These are phyloP conservation scores for Rhizopogon vesiculosus DNA, from an alignment of 768 basidiomycete genomes.

Conservation along the genomic window DNA sequence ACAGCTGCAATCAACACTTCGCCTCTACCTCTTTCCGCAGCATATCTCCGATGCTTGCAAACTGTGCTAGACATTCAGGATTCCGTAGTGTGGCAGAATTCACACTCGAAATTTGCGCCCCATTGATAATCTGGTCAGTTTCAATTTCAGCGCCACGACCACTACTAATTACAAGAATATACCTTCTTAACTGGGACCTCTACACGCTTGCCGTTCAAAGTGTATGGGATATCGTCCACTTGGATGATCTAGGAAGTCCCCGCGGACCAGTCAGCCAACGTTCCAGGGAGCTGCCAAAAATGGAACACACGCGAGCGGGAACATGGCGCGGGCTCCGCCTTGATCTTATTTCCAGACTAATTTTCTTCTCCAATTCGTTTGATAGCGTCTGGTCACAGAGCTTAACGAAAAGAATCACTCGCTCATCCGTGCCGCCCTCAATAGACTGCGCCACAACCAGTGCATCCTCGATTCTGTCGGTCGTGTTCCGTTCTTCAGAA, in stretches of 20 bases:
- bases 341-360: slow-evolving; percentile 57
- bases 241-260: slow-evolving; percentile 53
- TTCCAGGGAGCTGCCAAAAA: slow-evolving; percentile 10
- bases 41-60: slow-evolving; percentile 46
- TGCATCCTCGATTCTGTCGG: slow-evolving; percentile 50
- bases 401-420: slow-evolving; percentile 74
- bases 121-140: slow-evolving; percentile 64
- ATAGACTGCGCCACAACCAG: slow-evolving; percentile 70
- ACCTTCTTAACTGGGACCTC: slow-evolving; percentile 77
- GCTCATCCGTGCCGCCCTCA: slow-evolving; percentile 62
- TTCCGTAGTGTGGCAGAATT: slow-evolving; percentile 73
- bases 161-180: slow-evolving; percentile 2
- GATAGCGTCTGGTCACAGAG: slow-evolving; percentile 48
- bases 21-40: slow-evolving; percentile 42
- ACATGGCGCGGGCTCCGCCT: slow-evolving; percentile 73
- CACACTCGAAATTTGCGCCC: slow-evolving; percentile 59
- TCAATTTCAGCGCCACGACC: slow-evolving; percentile 6
- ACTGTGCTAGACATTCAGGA: slow-evolving; percentile 64
- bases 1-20: slow-evolving; percentile 1
- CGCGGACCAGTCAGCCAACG: slow-evolving; percentile 10
- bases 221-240: slow-evolving; percentile 70
- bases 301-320: slow-evolving; percentile 54
- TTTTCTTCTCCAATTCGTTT: slow-evolving; percentile 45
- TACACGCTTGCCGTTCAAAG: slow-evolving; percentile 76
- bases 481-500: slow-evolving; percentile 12